phyloP scores from a whole-genome alignment of 2,329 filamentous ascomycete genomes.

The Aspergillus terreus region DNA sequence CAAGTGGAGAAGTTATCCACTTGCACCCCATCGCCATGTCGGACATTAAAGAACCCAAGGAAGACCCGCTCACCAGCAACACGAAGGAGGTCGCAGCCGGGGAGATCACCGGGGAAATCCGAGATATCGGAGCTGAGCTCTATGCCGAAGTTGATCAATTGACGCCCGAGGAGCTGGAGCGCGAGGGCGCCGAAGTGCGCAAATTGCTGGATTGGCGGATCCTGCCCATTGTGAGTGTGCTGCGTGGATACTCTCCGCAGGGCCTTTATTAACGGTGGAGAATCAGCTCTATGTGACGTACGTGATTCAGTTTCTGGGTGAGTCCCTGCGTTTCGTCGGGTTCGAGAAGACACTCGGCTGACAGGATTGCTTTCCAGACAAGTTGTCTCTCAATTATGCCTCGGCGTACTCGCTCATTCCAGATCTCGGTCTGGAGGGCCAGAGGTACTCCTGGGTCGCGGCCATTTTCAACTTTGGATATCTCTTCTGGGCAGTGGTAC shows the following conservation, averaged over 20 bases:
- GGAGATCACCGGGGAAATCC: slow-evolving; percentile 19
- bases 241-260: neutral
- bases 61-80: slow-evolving; percentile 14
- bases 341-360: neutral
- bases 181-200: slow-evolving; percentile 39
- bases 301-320: slow-evolving; percentile 46
- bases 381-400: slow-evolving; percentile 29
- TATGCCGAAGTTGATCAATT: slow-evolving; percentile 44
- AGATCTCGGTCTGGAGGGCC: slow-evolving; percentile 40
- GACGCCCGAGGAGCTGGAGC: slow-evolving; percentile 42
- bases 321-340: neutral
- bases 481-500: slow-evolving; percentile 21
- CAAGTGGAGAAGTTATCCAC: neutral
- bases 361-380: slow-evolving; percentile 15
- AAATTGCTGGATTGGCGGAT: slow-evolving; percentile 46
- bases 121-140: slow-evolving; percentile 45
- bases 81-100: slow-evolving; percentile 16
- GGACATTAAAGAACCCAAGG: slow-evolving; percentile 15
- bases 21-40: slow-evolving; percentile 8
- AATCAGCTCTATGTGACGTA: slow-evolving; percentile 35
- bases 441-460: slow-evolving; percentile 45
- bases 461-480: slow-evolving; percentile 45
- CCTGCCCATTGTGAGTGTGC: slow-evolving; percentile 41
- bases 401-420: slow-evolving; percentile 43
- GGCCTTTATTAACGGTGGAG: slow-evolving; percentile 17